Base-by-base conservation (phyloP, 2,329 filamentous ascomycete species). In the Ascochyta koolunga region DNA sequence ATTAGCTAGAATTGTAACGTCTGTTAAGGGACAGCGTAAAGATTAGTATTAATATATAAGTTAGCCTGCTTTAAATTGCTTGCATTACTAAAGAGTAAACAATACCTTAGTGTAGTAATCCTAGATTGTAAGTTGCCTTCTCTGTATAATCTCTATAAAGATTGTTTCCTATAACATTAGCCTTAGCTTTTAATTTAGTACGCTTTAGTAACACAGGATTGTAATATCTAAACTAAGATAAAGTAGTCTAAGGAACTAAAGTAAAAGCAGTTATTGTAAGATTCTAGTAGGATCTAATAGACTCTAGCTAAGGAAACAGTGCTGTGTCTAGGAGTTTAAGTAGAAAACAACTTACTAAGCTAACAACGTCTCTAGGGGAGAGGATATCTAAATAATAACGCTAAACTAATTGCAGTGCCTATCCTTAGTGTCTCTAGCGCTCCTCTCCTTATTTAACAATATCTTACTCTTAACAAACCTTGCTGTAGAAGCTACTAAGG, bases 301-400 rank as follows among this genome's bases (percentile, higher is more conserved):
- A 48, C 13, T 53, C 29, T 42, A 9, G 32, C 19, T 38, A 11
- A 53, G 13, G 11, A 32, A 32, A 32, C 13, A 32, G 29, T 22
- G 19, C 15, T 9, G n/a, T 32, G 19, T 25, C 9, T 18, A 18
- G 15, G 31, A 38, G 24, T 38, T 53, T 53, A 47, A 53, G 27
- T 53, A 53, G 43, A 33, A 41, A 37, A 42, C 19, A 32, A 32
- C 29, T 32, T n/a, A 32, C 29, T n/a, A n/a, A 32, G 31, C 43
- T 48, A 16, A 21, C 22, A 11, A 4, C 37, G 19, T 54, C 49
- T 39, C 25, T 43, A 54, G 16, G 21, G 39, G 38, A 49, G 16
- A 37, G 29, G 15, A 54, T 9, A 39, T 27, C 24, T 22, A 49
- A 16, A 5, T 33, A 24, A 42, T 36, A 18, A 43, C 43, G 32